Percentiles rank a stretch among this genome's conserved stretches.
Evolutionary conservation across 1,139 yeast genomes (phyloP).

Genomic region (Suzukiozyma palmioleophila): DNA sequence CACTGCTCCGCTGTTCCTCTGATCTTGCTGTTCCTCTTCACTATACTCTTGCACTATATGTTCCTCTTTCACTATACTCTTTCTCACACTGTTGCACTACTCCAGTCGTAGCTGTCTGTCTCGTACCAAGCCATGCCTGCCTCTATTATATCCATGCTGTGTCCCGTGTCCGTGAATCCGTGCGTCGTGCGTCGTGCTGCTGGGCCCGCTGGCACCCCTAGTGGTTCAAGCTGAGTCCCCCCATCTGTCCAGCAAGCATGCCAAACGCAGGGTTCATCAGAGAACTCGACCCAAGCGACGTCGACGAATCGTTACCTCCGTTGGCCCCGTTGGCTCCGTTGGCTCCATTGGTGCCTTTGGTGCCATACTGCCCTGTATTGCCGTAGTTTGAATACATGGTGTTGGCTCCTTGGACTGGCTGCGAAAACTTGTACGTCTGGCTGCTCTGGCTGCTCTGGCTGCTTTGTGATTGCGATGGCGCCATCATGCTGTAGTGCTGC

Average conservation of each 20-base stretch:
- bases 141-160: too few species aligned
- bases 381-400: conserved; percentile 19
- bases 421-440: conserved; percentile 14
- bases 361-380: conserved; percentile 7
- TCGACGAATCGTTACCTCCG: neutral
- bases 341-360: conserved; percentile 6
- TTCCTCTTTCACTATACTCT: too few species aligned
- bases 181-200: too few species aligned
- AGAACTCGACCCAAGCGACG: conserved; percentile 1
- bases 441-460: conserved; percentile 7
- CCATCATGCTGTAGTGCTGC: conserved; percentile 5
- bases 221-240: conserved; percentile 32
- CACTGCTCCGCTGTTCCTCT: too few species aligned
- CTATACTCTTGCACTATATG: too few species aligned
- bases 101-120: too few species aligned
- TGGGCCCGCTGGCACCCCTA: too few species aligned
- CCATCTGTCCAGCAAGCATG: conserved; percentile 26
- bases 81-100: too few species aligned
- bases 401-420: conserved; percentile 17
- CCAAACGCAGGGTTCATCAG: conserved; percentile 13
- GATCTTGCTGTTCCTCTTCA: too few species aligned
- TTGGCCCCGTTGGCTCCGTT: too few species aligned
- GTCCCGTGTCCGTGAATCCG: too few species aligned
- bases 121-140: too few species aligned
- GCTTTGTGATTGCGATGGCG: conserved; percentile 9